Base-by-base conservation (phyloP, 345 rosid species). In the Zanthoxylum bungeanum region DNA sequence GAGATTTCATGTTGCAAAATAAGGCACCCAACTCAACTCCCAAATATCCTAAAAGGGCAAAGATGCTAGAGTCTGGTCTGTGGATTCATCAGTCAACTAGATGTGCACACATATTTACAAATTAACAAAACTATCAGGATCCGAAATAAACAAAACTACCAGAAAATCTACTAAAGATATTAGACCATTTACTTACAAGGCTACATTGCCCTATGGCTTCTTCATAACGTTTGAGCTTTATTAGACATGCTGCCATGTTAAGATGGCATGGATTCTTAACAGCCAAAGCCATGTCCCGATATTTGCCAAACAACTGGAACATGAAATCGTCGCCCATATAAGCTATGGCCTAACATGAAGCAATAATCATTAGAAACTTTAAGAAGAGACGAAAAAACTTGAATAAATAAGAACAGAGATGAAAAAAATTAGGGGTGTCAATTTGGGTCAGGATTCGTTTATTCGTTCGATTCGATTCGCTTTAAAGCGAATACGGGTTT, bases 191-290 rank as follows among this genome's bases (percentile, higher is more conserved):
- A 78, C 90, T 80, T 80, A 94, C 98, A 60, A 86, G 73, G 80
- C 82, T 82, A 82, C 99, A 94, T 53, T 92, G 98, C 42, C 84
- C 93, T 22, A 90, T 85, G 70, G 98, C 99, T 81, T 94, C 99
- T 19, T 88, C 91, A 37, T 78, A 83, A 59, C 87, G 91, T 78
- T 83, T 87, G 47, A 90, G 89, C 87, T 94, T 94, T 78, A 92
- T 89, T 47, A 92, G 73, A 80, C 95, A 92, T 36, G 97, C 98
- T 31, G 98, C 97, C 77, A 82, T 90, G 82, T 94, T 94, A 60
- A 92, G 85, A 78, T 94, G 98, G 76, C 95, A 95, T 68, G 99
- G 99, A 82, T 92, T 92, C 79, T 94, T 94, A 31, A 94, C 99
- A 34, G 99, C 98, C 79, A 92, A 81, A 59, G 99, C 99, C 98